These are phyloP conservation scores for Lipomyces orientalis DNA, from an alignment of 805 yeast genomes.

Conservation along the genomic window DNA sequence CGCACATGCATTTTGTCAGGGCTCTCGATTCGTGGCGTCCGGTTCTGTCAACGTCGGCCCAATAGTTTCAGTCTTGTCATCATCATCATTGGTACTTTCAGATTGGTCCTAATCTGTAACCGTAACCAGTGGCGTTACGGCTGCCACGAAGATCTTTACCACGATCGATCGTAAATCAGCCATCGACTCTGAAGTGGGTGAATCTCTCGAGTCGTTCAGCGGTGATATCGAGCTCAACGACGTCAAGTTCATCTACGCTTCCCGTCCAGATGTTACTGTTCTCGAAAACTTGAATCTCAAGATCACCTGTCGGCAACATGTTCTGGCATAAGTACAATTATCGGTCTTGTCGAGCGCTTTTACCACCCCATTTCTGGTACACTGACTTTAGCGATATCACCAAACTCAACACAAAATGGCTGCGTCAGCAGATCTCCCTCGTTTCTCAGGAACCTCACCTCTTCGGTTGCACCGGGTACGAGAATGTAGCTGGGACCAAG, in stretches of 20 bases:
- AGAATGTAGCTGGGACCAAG: constrained; percentile 58
- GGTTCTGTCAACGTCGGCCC: constrained; percentile 45
- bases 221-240: constrained; percentile 49
- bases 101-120: constrained; percentile 50
- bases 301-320: constrained; percentile 75
- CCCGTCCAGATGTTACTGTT: constrained; percentile 43
- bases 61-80: constrained; percentile 44
- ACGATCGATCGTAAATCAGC: constrained; percentile 51
- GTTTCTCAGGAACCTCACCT: too few species aligned
- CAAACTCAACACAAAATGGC: constrained; percentile 56
- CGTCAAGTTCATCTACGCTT: constrained; percentile 43
- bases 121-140: constrained; percentile 49
- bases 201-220: constrained; percentile 23
- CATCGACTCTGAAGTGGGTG: constrained; percentile 46
- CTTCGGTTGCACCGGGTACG: constrained; percentile 79
- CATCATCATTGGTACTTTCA: constrained; percentile 46
- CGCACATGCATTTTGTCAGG: constrained; percentile 53
- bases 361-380: constrained; percentile 60
- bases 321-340: constrained; percentile 62
- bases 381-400: constrained; percentile 53
- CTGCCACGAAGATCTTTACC: constrained; percentile 49
- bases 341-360: constrained; percentile 62
- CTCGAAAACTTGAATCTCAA: constrained; percentile 39
- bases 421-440: too few species aligned
- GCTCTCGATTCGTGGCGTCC: constrained; percentile 47